Conservation (phyloP, 2,329 filamentous ascomycete species). For the Monosporascus sp. region DNA sequence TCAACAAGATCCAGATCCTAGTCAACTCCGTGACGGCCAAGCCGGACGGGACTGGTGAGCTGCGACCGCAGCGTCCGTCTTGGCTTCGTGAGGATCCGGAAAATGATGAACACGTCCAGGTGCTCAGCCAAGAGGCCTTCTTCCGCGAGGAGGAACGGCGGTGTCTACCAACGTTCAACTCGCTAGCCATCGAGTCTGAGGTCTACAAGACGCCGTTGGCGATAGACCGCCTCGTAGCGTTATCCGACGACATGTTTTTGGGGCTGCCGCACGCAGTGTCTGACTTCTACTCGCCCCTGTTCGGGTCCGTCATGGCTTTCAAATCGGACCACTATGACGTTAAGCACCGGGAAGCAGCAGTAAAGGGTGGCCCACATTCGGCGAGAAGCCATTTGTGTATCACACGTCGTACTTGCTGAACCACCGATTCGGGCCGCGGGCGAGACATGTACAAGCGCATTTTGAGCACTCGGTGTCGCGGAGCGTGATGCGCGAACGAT, state of each 20-base stretch:
- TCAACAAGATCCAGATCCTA: conserved; percentile 38
- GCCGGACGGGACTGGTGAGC: background rate
- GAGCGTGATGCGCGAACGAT: conserved; percentile 34
- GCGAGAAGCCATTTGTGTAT: conserved; percentile 39
- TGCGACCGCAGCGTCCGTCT: conserved; percentile 24
- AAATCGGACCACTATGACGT: conserved; percentile 36
- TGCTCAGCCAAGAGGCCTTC: conserved; percentile 37
- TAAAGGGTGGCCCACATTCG: conserved; percentile 31
- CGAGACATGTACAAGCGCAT: conserved; percentile 37
- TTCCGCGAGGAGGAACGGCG: conserved; percentile 31
- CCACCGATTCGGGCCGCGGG: conserved; percentile 37
- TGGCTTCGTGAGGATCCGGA: conserved; percentile 31
- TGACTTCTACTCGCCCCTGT: conserved; percentile 37
- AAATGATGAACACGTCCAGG: conserved; percentile 27
- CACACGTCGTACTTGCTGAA: conserved; percentile 40
- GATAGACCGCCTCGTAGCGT: conserved; percentile 34
- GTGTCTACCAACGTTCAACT: conserved; percentile 40
- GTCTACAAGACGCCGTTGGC: conserved; percentile 36
- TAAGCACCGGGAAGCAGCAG: conserved; percentile 18
- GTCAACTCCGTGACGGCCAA: conserved; percentile 31
- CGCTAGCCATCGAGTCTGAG: conserved; percentile 37
- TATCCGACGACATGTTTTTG: conserved; percentile 40
- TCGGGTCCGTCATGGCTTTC: conserved; percentile 37
- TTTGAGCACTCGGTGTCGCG: conserved; percentile 37
- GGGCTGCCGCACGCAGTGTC: conserved; percentile 35